Conservation (phyloP, 2,329 filamentous ascomycete species). For the Graphilbum fragrans region DNA sequence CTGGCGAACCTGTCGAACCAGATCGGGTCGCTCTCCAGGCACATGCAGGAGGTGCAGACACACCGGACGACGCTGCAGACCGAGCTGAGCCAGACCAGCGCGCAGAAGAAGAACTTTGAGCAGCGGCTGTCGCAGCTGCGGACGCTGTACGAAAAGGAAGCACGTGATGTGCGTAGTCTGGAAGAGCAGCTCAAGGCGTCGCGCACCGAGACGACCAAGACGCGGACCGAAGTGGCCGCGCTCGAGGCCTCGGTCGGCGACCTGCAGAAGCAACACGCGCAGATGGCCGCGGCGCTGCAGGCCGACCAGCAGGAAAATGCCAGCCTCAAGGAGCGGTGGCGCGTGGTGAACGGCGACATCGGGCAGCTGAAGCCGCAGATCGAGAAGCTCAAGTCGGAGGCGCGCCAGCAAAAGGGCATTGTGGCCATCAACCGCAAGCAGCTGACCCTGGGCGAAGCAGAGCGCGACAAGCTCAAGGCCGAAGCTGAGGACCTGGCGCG, state of each 20-base stretch:
- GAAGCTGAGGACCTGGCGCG: conserved; percentile 62
- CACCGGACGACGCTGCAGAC: conserved; percentile 71
- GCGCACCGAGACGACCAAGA: conserved; percentile 68
- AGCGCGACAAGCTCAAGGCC: conserved; percentile 74
- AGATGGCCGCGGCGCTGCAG: conserved; percentile 61
- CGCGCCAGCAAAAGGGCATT: conserved; percentile 87
- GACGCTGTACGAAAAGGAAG: conserved; percentile 84
- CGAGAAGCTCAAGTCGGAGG: conserved; percentile 85
- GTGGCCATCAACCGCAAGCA: conserved; percentile 99
- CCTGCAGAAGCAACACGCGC: conserved; percentile 69
- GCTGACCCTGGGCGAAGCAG: conserved; percentile 74
- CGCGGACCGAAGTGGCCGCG: conserved; percentile 73
- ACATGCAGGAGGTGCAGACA: conserved; percentile 85
- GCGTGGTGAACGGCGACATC: conserved; percentile 70
- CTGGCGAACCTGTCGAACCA: conserved; percentile 94
- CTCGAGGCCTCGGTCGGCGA: conserved; percentile 74
- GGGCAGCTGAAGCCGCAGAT: conserved; percentile 76
- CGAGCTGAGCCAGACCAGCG: conserved; percentile 67
- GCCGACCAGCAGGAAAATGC: conserved; percentile 83
- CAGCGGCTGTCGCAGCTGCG: conserved; percentile 76
- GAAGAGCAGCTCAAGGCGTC: conserved; percentile 72
- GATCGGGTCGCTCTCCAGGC: conserved; percentile 77
- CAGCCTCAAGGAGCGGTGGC: conserved; percentile 76
- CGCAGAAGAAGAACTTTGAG: conserved; percentile 91
- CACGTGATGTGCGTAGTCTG: conserved; percentile 69